Conservation (phyloP, 768 basidiomycete genomes). For the Dictyophora rubrovolvata region DNA sequence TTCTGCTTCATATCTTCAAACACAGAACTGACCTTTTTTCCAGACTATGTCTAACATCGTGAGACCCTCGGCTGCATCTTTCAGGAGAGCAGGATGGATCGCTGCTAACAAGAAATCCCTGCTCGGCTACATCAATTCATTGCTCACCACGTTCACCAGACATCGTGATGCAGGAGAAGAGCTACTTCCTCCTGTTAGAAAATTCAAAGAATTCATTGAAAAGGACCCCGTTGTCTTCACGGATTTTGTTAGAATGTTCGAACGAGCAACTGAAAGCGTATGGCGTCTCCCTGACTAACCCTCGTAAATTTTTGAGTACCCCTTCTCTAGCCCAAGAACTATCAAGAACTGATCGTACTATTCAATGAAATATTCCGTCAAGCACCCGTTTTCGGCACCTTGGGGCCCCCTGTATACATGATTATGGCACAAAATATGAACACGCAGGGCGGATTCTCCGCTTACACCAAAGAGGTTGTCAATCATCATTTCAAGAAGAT, state of each 20-base stretch:
- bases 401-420: constrained; percentile 11
- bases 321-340: neutral
- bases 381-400: neutral
- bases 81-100: neutral
- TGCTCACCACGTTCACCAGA: neutral
- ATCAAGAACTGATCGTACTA: neutral
- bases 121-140: neutral
- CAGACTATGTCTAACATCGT: too few relatives aligned
- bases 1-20: too few relatives aligned
- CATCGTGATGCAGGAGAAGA: neutral
- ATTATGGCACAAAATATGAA: constrained; percentile 13
- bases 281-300: too few relatives aligned
- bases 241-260: neutral
- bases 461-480: constrained; percentile 28
- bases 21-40: too few relatives aligned
- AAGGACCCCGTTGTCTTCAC: neutral
- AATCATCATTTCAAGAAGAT: constrained; percentile 38
- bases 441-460: constrained; percentile 14
- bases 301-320: neutral
- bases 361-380: neutral
- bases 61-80: neutral
- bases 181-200: neutral
- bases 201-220: neutral
- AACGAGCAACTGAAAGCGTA: neutral
- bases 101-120: neutral